A percentile compares a stretch with the other conserved stretches of the same genome.
Conservation (phyloP, 1,284 basidiomycete genomes). For the Pascua sp. region DNA sequence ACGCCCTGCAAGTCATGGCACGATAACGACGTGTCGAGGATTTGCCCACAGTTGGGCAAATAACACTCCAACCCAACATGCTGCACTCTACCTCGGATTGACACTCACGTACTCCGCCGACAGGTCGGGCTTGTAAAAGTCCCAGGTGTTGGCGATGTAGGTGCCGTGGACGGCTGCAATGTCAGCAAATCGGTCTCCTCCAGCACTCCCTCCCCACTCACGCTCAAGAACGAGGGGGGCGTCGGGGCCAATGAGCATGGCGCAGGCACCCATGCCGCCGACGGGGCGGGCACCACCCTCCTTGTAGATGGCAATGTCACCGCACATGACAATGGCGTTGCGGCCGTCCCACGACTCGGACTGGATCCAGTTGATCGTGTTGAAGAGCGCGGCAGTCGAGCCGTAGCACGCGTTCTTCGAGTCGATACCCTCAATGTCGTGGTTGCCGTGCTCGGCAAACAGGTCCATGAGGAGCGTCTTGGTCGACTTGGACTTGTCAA, state of each 20-base stretch:
- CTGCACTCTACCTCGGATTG: neutral
- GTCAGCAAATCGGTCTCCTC: neutral
- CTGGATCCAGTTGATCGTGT: slow-evolving; percentile 96
- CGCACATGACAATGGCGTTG: slow-evolving; percentile 94
- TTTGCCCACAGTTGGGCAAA: neutral
- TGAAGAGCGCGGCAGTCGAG: slow-evolving; percentile 96
- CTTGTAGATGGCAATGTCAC: slow-evolving; percentile 97
- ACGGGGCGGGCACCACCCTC: slow-evolving; percentile 93
- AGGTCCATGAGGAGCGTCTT: slow-evolving; percentile 99
- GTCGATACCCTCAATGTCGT: slow-evolving; percentile 94
- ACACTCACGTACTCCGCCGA: slow-evolving; percentile 51
- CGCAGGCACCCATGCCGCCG: slow-evolving; percentile 93
- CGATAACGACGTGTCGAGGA: neutral
- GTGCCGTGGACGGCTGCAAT: slow-evolving; percentile 86
- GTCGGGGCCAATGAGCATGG: slow-evolving; percentile 92
- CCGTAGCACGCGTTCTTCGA: slow-evolving; percentile 99
- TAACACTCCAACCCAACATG: no score
- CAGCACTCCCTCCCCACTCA: slow-evolving; percentile 54
- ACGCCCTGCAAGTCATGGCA: no score
- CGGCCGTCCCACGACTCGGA: slow-evolving; percentile 96
- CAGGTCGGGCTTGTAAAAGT: slow-evolving; percentile 96
- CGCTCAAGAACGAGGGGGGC: slow-evolving; percentile 93
- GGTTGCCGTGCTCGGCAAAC: slow-evolving; percentile 86
- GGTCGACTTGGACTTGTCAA: slow-evolving; percentile 99
- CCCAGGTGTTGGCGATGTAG: slow-evolving; percentile 96